A percentile compares a stretch with the other conserved stretches of the same genome.
Conservation (phyloP, 805 yeast genomes). For the Sugiyamaella boreocaroliniensis region DNA sequence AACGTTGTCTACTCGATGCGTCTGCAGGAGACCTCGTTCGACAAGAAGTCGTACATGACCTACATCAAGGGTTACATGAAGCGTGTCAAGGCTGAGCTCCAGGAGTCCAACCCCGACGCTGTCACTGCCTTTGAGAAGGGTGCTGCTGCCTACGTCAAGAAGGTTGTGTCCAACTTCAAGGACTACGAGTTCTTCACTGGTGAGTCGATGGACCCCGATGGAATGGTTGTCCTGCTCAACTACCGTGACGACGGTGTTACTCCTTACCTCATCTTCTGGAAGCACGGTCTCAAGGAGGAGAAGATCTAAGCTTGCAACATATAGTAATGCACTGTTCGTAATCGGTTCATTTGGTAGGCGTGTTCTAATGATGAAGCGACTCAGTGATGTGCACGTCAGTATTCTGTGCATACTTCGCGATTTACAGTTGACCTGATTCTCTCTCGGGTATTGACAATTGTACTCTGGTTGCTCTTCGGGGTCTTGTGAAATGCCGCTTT, state of each 20-base stretch:
- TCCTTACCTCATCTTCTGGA: constrained; percentile 97
- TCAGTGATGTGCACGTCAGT: too few relatives aligned
- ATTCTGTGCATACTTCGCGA: too few relatives aligned
- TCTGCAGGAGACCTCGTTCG: constrained; percentile 90
- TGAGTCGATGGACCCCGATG: constrained; percentile 99
- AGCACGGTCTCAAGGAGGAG: constrained; percentile 88
- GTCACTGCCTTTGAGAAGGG: constrained; percentile 93
- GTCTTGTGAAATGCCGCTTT: too few relatives aligned
- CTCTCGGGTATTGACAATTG: too few relatives aligned
- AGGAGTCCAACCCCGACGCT: constrained; percentile 83
- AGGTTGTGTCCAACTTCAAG: constrained; percentile 88
- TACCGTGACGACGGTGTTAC: constrained; percentile 99
- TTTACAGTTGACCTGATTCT: background rate
- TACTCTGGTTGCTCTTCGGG: too few relatives aligned
- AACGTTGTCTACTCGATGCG: constrained; percentile 98
- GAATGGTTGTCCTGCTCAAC: constrained; percentile 94
- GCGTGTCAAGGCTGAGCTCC: constrained; percentile 82
- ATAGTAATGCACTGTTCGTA: background rate
- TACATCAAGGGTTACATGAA: constrained; percentile 99
- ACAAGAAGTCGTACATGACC: constrained; percentile 94
- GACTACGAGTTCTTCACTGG: constrained; percentile 99
- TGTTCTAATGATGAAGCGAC: too few relatives aligned
- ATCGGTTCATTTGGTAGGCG: too few relatives aligned
- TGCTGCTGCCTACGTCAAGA: constrained; percentile 93
- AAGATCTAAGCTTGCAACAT: constrained; percentile 60